Conservation (phyloP, 768 basidiomycete species). For the Rhizopogon vulgaris region DNA sequence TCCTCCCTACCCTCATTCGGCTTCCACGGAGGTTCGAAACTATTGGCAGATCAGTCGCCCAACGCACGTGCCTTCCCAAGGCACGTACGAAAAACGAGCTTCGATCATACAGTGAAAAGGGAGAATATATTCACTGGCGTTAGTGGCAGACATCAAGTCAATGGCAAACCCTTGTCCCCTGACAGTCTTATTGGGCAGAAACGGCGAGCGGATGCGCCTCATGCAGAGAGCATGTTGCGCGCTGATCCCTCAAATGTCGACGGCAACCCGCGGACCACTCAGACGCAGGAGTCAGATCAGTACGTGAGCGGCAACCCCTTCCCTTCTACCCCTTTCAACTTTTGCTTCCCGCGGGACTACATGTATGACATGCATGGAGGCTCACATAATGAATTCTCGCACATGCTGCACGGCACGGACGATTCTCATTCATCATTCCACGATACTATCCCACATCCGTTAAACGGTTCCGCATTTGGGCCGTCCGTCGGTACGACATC, state of each 20-base stretch:
- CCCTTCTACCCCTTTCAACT: constrained; percentile 66
- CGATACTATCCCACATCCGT: constrained; percentile 24
- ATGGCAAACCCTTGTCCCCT: constrained; percentile 64
- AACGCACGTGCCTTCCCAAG: constrained; percentile 63
- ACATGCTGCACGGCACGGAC: constrained; percentile 24
- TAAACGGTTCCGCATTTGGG: constrained; percentile 29
- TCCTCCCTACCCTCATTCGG: constrained; percentile 72
- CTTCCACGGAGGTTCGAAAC: constrained; percentile 48
- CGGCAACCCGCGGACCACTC: constrained; percentile 22
- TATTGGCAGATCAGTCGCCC: constrained; percentile 25
- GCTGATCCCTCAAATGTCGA: constrained; percentile 65
- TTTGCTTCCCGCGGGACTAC: constrained; percentile 65
- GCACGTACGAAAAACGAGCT: constrained; percentile 90
- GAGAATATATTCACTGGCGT: constrained; percentile 54
- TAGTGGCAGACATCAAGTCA: constrained; percentile 73
- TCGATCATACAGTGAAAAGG: constrained; percentile 83
- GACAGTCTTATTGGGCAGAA: constrained; percentile 67
- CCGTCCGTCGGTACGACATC: constrained; percentile 26
- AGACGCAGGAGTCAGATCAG: constrained; percentile 33
- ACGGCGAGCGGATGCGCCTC: constrained; percentile 77
- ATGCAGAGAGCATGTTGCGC: constrained; percentile 72
- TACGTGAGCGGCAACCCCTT: constrained; percentile 45
- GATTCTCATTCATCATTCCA: constrained; percentile 24
- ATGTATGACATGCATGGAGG: constrained; percentile 46
- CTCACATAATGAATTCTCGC: constrained; percentile 31